Evolutionary conservation across 352 stramenopile genomes (phyloP).

Genomic region (Pelagophyceae sp.): DNA sequence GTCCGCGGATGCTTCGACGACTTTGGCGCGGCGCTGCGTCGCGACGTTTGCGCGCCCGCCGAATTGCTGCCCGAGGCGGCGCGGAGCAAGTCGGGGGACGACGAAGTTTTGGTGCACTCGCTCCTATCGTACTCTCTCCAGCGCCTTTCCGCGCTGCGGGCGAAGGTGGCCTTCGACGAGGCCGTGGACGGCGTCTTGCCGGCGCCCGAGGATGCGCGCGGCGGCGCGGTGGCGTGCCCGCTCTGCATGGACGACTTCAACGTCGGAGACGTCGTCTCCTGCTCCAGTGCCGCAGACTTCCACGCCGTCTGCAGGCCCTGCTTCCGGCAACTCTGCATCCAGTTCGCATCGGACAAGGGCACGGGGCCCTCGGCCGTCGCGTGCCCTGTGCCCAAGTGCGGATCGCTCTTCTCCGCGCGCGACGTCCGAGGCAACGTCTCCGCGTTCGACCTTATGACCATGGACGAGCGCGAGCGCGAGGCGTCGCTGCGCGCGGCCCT

Average conservation of each 20-base stretch:
- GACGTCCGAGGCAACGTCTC: not conserved
- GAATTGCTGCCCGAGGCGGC: not conserved
- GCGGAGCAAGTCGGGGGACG: not conserved
- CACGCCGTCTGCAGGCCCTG: slow-evolving; percentile 5
- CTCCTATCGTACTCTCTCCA: not conserved
- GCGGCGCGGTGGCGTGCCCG: not conserved
- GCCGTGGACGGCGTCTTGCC: not conserved
- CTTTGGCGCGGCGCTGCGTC: not conserved
- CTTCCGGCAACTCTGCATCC: not conserved
- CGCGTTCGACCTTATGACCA: slow-evolving; percentile 1
- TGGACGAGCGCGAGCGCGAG: slow-evolving; percentile 20
- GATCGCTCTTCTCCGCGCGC: not conserved
- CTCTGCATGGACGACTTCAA: slow-evolving; percentile 1
- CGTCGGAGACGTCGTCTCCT: not conserved
- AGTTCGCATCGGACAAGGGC: not conserved
- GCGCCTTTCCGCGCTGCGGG: not conserved
- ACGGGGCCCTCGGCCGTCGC: not conserved
- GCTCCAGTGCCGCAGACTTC: not conserved
- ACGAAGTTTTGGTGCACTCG: not conserved
- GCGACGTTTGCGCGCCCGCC: not conserved
- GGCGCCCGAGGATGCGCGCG: not conserved
- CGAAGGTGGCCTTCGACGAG: not conserved
- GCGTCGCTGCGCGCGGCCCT: not conserved
- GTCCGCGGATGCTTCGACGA: not conserved
- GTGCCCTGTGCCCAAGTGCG: not conserved